Base-by-base conservation (phyloP, 495 filamentous ascomycete species). In the Xylaria sp. region DNA sequence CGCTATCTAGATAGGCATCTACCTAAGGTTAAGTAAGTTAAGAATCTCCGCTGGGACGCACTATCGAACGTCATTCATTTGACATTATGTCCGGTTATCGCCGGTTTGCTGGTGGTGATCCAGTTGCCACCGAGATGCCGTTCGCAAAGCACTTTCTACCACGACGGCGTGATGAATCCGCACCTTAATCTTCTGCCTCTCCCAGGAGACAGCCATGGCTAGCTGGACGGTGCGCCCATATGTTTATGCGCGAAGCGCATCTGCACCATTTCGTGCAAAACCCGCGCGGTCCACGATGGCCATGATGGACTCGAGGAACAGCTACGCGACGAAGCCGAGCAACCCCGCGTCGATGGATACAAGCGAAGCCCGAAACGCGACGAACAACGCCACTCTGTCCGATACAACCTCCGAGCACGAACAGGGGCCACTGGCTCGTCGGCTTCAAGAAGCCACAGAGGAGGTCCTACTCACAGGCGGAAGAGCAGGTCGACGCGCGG, bases 361-460 rank as follows among this genome's bases (percentile, higher is more conserved):
- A 43, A 33, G 26, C 57, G 29, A 73, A 46, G 33, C 63, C 21
- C 46, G 43, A 3, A 55, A 66, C 33, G 24, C 61, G 31, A 26
- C 41, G 17, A 70, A 67, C 66, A 61, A 40, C 43, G 40, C 66
- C 37, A 3, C 17, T 1, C 29, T 6, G 48, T 29, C 46, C 8
- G 53, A 17, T 1, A 3, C 58, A 26, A 24, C 70, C 0, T 9
- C 68, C 40, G 80, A 84, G 62, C 74, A 43, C 40, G 80, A 84
- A 64, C 74, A 43, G 11, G 89, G 93, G 3, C 87, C 93, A 24
- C 92, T 97, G 92, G 85, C 89, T 4, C 85, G 91, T 43, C 88
- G 93, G 31, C 85, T 97, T 35, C 83, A 89, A 52, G 85, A 93
- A 77, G 92, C 96, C 78, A 95, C 92, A 37, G 93, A 97, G 78